A percentile compares a stretch with the other conserved stretches of the same genome.
Evolutionary conservation across 257 asterid genomes (phyloP).

Genomic region (Solanum medicagineum): DNA sequence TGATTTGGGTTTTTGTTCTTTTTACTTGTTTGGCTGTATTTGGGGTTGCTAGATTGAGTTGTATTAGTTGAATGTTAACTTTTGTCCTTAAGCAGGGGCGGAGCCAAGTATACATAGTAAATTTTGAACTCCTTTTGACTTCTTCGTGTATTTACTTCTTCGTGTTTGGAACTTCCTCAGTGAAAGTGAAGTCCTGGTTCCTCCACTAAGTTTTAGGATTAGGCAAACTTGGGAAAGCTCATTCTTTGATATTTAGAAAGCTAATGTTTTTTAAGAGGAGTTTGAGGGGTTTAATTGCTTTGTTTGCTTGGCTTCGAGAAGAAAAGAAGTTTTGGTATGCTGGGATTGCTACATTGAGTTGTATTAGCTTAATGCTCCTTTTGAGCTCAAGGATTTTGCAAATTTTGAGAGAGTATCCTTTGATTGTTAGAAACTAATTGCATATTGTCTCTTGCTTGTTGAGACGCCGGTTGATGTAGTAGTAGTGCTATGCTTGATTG

Average conservation of each 20-base stretch:
- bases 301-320: background rate
- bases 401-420: background rate
- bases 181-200: too few species aligned
- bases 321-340: background rate
- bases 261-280: background rate
- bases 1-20: background rate
- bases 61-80: background rate
- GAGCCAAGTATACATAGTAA: too few species aligned
- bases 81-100: background rate
- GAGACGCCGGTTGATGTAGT: background rate
- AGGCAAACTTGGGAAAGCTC: background rate
- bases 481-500: background rate
- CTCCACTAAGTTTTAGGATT: background rate
- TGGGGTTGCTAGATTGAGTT: background rate
- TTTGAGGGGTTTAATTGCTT: background rate
- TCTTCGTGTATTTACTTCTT: too few species aligned
- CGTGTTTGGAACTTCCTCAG: too few species aligned
- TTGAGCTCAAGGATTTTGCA: background rate
- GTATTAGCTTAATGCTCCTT: background rate
- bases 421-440: background rate
- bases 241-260: background rate
- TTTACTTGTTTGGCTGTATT: background rate
- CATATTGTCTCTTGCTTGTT: background rate
- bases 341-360: background rate
- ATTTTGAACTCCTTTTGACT: too few species aligned